Conservation (phyloP, 192 early-diverging fungal genomes). For the Fimicolochytrium jonesii region DNA sequence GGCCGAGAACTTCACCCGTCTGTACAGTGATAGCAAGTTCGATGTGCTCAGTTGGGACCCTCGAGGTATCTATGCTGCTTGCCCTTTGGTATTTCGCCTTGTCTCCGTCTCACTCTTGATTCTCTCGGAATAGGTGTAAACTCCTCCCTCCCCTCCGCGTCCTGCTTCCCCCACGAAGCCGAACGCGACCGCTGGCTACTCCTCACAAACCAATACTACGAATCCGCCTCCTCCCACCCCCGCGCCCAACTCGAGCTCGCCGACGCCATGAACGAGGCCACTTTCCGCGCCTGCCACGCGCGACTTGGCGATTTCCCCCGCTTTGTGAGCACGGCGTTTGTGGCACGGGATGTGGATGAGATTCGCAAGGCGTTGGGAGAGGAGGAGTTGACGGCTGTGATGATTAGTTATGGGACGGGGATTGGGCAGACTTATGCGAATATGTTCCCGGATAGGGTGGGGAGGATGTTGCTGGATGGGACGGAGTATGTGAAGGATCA, state of each 20-base stretch:
- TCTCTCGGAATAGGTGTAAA: no score
- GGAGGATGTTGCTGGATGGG: slow-evolving; percentile 43
- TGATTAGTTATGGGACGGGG: slow-evolving; percentile 34
- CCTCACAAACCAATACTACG: not conserved
- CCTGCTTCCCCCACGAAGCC: slow-evolving; percentile 3
- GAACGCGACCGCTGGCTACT: not conserved
- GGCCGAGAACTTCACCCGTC: slow-evolving; percentile 7
- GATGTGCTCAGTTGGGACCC: slow-evolving; percentile 41
- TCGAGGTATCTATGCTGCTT: no score
- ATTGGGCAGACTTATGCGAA: slow-evolving; percentile 35
- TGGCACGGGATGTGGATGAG: slow-evolving; percentile 37
- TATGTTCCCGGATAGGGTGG: slow-evolving; percentile 46
- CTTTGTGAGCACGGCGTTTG: slow-evolving; percentile 37
- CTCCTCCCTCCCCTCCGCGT: not conserved
- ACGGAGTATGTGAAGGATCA: slow-evolving; percentile 2
- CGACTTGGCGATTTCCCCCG: slow-evolving; percentile 24
- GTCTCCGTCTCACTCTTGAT: no score
- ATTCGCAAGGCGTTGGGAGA: slow-evolving; percentile 37
- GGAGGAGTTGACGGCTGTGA: slow-evolving; percentile 32
- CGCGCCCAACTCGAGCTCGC: not conserved
- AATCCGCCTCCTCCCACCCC: not conserved
- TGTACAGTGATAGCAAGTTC: slow-evolving; percentile 18
- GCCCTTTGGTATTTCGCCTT: no score
- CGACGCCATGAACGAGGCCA: slow-evolving; percentile 5
- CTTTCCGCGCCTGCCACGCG: slow-evolving; percentile 13